Evolutionary conservation across 2,329 filamentous ascomycete species (phyloP).

Genomic region (Coniella vitis): DNA sequence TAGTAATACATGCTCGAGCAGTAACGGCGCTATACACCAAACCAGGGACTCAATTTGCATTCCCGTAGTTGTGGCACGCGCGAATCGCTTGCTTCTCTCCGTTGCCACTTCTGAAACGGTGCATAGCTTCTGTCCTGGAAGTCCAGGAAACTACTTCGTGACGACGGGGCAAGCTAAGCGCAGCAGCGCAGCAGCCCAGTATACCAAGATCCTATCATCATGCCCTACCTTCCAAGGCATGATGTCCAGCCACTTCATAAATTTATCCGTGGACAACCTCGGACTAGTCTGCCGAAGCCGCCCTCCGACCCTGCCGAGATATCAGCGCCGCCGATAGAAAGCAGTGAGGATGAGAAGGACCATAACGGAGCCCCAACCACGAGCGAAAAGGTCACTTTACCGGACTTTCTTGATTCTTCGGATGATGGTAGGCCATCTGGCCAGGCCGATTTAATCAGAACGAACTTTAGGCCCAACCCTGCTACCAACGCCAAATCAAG

Average conservation of each 20-base stretch:
- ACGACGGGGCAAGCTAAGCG: neutral
- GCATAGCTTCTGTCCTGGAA: neutral
- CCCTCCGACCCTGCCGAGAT: conserved; percentile 19
- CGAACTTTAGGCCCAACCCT: conserved; percentile 23
- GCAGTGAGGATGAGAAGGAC: conserved; percentile 20
- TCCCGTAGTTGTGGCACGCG: no score
- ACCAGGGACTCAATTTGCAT: no score
- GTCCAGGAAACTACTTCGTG: neutral
- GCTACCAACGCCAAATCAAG: conserved; percentile 3
- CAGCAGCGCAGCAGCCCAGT: neutral
- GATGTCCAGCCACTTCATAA: neutral
- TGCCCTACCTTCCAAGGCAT: neutral
- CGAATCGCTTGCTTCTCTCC: neutral
- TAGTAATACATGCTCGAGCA: no score
- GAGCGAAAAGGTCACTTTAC: neutral
- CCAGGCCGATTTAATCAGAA: conserved; percentile 28
- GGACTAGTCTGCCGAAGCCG: neutral
- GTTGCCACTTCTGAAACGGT: neutral
- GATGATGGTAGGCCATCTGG: conserved; percentile 20
- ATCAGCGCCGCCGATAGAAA: conserved; percentile 20
- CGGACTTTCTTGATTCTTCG: conserved; percentile 9
- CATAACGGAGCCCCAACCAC: conserved; percentile 7
- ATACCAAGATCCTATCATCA: neutral
- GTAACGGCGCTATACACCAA: no score
- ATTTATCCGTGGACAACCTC: conserved; percentile 13